Conservation (phyloP, 352 stramenopile species). For the Blastocystis sp. region DNA sequence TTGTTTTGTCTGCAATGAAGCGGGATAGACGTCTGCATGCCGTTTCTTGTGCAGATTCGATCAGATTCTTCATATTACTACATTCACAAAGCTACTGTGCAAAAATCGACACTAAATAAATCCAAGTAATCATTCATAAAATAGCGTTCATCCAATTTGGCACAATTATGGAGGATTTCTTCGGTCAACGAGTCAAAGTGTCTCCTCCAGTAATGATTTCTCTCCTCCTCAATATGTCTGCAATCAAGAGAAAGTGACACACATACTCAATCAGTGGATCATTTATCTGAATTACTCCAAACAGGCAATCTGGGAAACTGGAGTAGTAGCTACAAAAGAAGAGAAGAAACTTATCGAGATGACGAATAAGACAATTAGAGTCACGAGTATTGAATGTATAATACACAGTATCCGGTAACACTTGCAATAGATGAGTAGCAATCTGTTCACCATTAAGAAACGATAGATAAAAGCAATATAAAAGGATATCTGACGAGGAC, state of each 20-base stretch:
- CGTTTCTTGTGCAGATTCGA: constrained; percentile 49
- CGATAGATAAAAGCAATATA: neutral
- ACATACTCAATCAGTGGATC: neutral
- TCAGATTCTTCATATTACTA: neutral
- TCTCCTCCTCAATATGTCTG: neutral
- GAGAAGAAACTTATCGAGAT: neutral
- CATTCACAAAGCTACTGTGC: neutral
- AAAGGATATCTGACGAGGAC: constrained; percentile 27
- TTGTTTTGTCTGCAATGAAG: neutral
- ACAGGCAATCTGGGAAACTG: constrained; percentile 19
- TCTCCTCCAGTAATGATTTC: neutral
- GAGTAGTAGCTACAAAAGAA: constrained; percentile 48
- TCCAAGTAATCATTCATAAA: constrained; percentile 6
- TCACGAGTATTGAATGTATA: constrained; percentile 12
- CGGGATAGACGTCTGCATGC: neutral
- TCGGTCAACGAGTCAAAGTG: neutral
- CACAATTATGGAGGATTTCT: neutral
- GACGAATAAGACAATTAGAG: neutral
- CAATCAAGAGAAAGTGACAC: neutral
- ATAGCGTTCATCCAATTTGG: constrained; percentile 23
- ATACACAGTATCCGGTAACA: neutral
- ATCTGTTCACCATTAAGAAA: neutral
- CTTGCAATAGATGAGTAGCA: neutral
- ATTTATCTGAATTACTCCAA: neutral
- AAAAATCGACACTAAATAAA: constrained; percentile 26